These are phyloP conservation scores for Chlamydomonas sphaeroides DNA, from an alignment of 139 green algal species.

Conservation along the genomic window DNA sequence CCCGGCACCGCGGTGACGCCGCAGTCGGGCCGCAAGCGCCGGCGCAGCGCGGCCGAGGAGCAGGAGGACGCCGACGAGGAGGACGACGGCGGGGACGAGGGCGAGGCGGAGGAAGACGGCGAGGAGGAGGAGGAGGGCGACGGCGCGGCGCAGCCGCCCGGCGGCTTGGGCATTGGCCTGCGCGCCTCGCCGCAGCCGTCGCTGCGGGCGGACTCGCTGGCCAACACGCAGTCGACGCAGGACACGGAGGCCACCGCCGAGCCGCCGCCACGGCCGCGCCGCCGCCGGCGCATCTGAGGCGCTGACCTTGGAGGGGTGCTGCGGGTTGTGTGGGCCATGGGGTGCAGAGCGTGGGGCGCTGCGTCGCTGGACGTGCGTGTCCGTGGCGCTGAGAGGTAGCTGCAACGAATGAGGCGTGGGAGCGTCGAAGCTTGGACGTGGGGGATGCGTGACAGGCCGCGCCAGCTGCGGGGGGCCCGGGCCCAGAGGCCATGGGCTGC, in stretches of 20 bases:
- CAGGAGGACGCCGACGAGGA: not conserved
- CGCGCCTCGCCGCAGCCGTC: not conserved
- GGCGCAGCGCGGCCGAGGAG: too few species aligned
- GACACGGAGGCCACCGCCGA: not conserved
- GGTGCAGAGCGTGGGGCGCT: too few species aligned
- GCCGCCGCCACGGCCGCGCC: slow-evolving; percentile 10
- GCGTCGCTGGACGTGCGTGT: too few species aligned
- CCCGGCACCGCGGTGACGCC: too few species aligned
- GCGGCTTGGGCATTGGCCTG: not conserved
- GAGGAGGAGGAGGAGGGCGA: not conserved
- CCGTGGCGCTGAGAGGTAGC: too few species aligned
- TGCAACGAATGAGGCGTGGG: too few species aligned
- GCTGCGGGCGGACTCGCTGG: not conserved
- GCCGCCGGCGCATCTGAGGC: not conserved
- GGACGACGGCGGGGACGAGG: not conserved
- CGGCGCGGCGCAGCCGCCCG: not conserved
- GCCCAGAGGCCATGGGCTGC: too few species aligned
- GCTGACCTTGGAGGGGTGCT: not conserved
- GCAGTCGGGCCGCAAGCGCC: too few species aligned
- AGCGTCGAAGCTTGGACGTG: too few species aligned
- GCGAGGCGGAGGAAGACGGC: not conserved
- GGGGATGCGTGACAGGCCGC: too few species aligned
- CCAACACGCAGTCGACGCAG: not conserved
- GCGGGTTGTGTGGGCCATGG: too few species aligned
- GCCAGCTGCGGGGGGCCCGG: too few species aligned